Percentiles rank a stretch among this genome's conserved stretches.
phyloP scores from a whole-genome alignment of 345 rosid genomes.

The Moricandia moricandioides region DNA sequence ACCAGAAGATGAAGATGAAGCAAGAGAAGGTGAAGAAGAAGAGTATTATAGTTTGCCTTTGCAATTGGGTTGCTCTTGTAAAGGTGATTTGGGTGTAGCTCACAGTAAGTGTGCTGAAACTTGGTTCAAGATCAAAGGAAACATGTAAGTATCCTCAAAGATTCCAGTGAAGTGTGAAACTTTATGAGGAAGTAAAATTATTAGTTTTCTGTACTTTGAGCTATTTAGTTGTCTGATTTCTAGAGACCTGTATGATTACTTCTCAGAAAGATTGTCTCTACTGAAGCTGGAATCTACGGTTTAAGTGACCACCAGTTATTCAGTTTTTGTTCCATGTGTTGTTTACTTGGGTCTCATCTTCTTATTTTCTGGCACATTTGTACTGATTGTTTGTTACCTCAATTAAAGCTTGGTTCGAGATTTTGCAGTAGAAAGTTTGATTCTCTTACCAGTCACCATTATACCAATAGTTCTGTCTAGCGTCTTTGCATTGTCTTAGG shows the following conservation, averaged over 20 bases:
- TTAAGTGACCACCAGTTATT: conserved; percentile 3
- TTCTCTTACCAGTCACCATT: background rate
- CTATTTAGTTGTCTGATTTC: conserved; percentile 17
- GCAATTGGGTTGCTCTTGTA: conserved; percentile 55
- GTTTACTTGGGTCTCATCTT: conserved; percentile 14
- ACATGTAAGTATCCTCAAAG: conserved; percentile 39
- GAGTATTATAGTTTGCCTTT: conserved; percentile 43
- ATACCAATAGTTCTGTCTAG: background rate
- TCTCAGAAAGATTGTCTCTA: conserved; percentile 1
- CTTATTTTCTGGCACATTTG: background rate
- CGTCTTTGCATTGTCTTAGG: background rate
- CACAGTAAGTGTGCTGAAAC: conserved; percentile 63
- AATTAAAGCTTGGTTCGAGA: background rate
- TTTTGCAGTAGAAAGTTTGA: background rate
- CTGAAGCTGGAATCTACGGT: conserved; percentile 26
- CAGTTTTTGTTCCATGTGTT: conserved; percentile 15
- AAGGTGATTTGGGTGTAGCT: conserved; percentile 58
- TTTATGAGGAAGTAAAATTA: conserved; percentile 23
- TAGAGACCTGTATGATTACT: conserved; percentile 20
- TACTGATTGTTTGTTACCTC: background rate
- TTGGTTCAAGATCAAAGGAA: conserved; percentile 65
- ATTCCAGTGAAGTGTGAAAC: conserved; percentile 11
- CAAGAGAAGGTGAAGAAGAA: conserved; percentile 28
- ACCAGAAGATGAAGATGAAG: conserved; percentile 6
- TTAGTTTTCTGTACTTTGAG: background rate